These are phyloP conservation scores for Pyricularia sp. DNA, from an alignment of 2,329 filamentous ascomycete genomes.

Conservation along the genomic window DNA sequence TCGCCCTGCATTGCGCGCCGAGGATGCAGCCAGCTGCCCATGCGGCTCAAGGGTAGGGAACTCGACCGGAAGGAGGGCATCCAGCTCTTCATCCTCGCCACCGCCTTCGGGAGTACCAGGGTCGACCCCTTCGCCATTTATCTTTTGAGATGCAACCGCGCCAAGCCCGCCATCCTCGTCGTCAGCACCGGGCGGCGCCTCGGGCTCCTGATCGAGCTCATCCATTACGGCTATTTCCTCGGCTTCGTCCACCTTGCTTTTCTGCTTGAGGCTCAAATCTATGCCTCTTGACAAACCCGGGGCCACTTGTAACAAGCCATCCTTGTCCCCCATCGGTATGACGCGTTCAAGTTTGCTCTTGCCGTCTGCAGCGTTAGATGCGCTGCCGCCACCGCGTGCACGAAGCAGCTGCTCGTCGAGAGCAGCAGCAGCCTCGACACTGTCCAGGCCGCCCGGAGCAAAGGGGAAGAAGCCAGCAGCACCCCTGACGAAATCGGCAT, in stretches of 20 bases:
- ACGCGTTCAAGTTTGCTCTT: slow-evolving; percentile 65
- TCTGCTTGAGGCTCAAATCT: slow-evolving; percentile 53
- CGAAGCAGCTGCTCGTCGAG: slow-evolving; percentile 66
- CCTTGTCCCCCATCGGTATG: slow-evolving; percentile 59
- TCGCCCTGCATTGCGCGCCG: slow-evolving; percentile 62
- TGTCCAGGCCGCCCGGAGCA: slow-evolving; percentile 80
- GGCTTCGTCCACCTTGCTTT: slow-evolving; percentile 40
- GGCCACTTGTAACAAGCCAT: slow-evolving; percentile 69
- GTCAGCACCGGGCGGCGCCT: slow-evolving; percentile 22
- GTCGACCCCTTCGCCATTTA: slow-evolving; percentile 85
- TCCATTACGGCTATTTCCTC: slow-evolving; percentile 63
- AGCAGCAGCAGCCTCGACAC: slow-evolving; percentile 75
- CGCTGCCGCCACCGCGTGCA: slow-evolving; percentile 22
- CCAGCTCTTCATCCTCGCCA: slow-evolving; percentile 58
- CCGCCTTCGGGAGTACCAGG: slow-evolving; percentile 31
- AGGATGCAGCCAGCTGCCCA: slow-evolving; percentile 62
- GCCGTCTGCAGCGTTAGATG: background rate
- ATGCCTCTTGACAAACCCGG: slow-evolving; percentile 76
- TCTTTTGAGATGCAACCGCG: slow-evolving; percentile 34
- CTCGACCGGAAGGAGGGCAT: slow-evolving; percentile 80
- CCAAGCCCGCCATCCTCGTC: slow-evolving; percentile 15
- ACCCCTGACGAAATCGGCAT: slow-evolving; percentile 86
- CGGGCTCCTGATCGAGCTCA: slow-evolving; percentile 39
- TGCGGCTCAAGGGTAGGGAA: slow-evolving; percentile 86
- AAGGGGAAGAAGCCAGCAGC: slow-evolving; percentile 93